Evolutionary conservation across 139 green algal genomes (phyloP), one percentile per base, ranked within the genome.

Genomic region (Tetradesmus lagerheimii): DNA sequence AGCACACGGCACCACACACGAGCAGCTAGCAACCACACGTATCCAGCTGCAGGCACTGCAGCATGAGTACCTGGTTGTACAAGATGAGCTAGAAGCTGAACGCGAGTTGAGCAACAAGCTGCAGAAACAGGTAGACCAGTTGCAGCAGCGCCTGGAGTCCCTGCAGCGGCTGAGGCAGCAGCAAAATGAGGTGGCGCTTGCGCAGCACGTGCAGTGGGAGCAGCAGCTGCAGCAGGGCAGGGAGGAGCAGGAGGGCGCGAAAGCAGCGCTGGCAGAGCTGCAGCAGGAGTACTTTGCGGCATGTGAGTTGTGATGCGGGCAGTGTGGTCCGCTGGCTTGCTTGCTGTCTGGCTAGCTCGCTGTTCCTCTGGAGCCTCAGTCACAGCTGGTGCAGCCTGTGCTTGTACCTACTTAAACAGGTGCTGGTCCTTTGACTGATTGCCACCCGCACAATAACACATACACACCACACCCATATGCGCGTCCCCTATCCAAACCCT

Each of bases 221-320:
- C 29, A 64, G 38, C 83, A 88, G 83, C 34, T 88, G 38, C 14
- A 25, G 2, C 34, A n/a, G 16, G 64, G 83, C 14, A 35, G 38
- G 39, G 35, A 38, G 38, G 62, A 80, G 38, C 83, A 88, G 15
- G 27, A 88, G 12, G 83, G 81, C n/a, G 64, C 83, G 16, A 31
- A 35, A 0, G 20, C 47, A 14, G 37, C 25, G 39, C 83, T 88
- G 83, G 83, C 39, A n/a, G n/a, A 34, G 12, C 29, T 88, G 83
- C 83, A 88, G 64, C 29, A 80, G 62, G 83, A 88, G 64, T 88
- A 88, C 83, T 88, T 88, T 74, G 67, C 62, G 8, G 83, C 83
- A 80, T 88, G 83, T 88, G 41, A 81, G 83, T 88, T 43, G 12
- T 39, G 71, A 1, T 43, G 74, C 71, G 14, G 16, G 14, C 71